Conservation (phyloP, 345 rosid species). For the Corymbia maculata region DNA sequence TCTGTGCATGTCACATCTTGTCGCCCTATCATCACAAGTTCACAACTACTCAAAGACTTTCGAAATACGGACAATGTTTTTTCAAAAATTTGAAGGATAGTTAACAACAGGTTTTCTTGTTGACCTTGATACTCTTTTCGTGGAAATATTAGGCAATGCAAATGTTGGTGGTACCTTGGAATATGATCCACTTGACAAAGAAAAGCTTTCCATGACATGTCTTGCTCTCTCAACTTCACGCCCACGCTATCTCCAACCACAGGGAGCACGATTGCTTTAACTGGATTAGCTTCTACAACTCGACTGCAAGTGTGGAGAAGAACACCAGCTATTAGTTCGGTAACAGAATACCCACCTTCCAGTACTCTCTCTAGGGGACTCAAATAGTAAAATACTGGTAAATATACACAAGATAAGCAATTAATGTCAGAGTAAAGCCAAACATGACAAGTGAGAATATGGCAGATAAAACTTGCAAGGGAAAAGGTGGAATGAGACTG, state of each 20-base stretch:
- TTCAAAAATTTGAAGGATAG: background rate
- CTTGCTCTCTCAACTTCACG: slow-evolving; percentile 55
- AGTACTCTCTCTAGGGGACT: background rate
- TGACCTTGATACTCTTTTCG: background rate
- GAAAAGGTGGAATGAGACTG: background rate
- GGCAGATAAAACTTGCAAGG: background rate
- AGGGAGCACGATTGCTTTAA: slow-evolving; percentile 66
- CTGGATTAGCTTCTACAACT: slow-evolving; percentile 69
- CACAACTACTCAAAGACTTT: background rate
- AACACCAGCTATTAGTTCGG: background rate
- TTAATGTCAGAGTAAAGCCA: background rate
- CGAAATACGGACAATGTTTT: background rate
- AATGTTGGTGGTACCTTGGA: slow-evolving; percentile 31
- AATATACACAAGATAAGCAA: background rate
- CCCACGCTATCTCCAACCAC: slow-evolving; percentile 35
- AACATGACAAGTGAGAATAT: background rate
- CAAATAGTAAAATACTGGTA: background rate
- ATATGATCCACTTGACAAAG: slow-evolving; percentile 22
- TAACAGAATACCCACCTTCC: background rate
- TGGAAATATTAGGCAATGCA: background rate
- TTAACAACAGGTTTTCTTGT: background rate
- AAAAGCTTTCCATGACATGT: slow-evolving; percentile 60
- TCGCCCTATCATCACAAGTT: background rate
- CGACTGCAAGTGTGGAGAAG: slow-evolving; percentile 34
- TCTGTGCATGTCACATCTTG: background rate